These are phyloP conservation scores for Raddia guianensis DNA, from an alignment of 176 grass and related monocot species.

Conservation along the genomic window DNA sequence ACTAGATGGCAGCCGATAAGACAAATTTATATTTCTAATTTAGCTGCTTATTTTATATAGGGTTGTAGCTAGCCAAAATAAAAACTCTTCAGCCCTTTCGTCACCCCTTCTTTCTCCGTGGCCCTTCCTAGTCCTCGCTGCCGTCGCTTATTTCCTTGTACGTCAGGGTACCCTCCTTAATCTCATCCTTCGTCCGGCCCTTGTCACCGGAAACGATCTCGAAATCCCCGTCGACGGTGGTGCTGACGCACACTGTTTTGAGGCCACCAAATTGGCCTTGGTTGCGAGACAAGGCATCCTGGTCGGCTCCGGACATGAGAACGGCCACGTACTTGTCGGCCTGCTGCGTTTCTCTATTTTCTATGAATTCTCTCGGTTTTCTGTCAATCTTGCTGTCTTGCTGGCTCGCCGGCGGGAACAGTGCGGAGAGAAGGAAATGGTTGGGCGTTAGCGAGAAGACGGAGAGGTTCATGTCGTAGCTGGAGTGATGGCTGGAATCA, in stretches of 20 bases:
- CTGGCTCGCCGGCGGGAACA: slow-evolving; percentile 43
- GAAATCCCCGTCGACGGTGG: not conserved
- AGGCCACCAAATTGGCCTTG: slow-evolving; percentile 49
- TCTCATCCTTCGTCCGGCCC: not conserved
- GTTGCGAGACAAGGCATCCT: slow-evolving; percentile 22
- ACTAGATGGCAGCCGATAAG: not conserved
- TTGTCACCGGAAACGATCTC: not conserved
- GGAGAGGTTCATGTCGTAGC: slow-evolving; percentile 59
- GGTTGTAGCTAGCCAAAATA: too few species aligned
- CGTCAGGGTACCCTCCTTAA: not conserved
- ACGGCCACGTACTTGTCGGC: slow-evolving; percentile 40
- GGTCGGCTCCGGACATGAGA: slow-evolving; percentile 38
- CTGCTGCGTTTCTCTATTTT: not conserved
- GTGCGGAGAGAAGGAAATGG: slow-evolving; percentile 25
- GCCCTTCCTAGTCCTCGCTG: not conserved
- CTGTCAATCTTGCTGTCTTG: slow-evolving; percentile 52
- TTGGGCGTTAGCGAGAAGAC: slow-evolving; percentile 43
- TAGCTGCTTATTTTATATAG: too few species aligned
- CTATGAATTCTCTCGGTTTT: slow-evolving; percentile 41
- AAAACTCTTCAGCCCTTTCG: not conserved
- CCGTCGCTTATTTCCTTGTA: slow-evolving; percentile 2
- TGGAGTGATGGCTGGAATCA: not conserved
- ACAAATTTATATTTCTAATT: too few species aligned
- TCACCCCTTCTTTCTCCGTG: not conserved
- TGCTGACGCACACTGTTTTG: not conserved